Base-by-base conservation (phyloP, 2,329 filamentous ascomycete genomes). In the Magnaporthales sp. region DNA sequence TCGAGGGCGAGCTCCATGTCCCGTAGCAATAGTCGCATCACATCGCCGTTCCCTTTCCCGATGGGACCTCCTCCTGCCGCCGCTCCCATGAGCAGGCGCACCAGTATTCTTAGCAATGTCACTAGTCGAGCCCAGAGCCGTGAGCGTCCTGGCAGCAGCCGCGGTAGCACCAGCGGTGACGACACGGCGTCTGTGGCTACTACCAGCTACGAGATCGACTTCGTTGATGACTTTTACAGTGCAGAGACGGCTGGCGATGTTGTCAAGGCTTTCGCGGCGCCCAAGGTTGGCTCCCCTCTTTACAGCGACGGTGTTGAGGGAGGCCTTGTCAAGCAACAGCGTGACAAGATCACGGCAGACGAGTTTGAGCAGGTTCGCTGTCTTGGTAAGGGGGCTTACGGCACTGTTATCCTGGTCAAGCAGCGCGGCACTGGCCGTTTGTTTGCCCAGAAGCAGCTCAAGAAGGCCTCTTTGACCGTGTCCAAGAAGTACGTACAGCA, bases 391-490 rank as follows among this genome's bases (percentile, higher is more conserved):
- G 95, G 95, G 63, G 93, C 95, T 15, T 99, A 95, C 75, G 95
- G 95, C 46, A 99, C 94, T 0, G 96, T 99, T 11, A 81, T 97
- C 62, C 84, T 99, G 30, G 96, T 99, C 68, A 95, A 93, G 79
- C 94, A 99, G 79, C 88, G 87, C 64, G 81, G 87, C 31, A 97
- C 93, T 1, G 95, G 95, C 58, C 89, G 91, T 60, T 85, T 99
- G 5, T 99, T 93, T 74, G 96, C 95, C 0, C 96, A 99, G 80
- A 99, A 99, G 81, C 94, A 98, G 78, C 95, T 99, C 80, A 95
- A 94, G 77, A 99, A 99, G 80, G 95, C 96, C 0, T 96, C 93
- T 9, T 82, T 99, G 65, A 92, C 93, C 0, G 92, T 99, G 54
- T 93, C 97, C 79, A 97, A 97, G 83, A 93, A 93, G 76, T 86